Evolutionary conservation across 495 filamentous ascomycete species (phyloP), one percentile per base, ranked within the genome.

Genomic region (Cladorrhinum samala): DNA sequence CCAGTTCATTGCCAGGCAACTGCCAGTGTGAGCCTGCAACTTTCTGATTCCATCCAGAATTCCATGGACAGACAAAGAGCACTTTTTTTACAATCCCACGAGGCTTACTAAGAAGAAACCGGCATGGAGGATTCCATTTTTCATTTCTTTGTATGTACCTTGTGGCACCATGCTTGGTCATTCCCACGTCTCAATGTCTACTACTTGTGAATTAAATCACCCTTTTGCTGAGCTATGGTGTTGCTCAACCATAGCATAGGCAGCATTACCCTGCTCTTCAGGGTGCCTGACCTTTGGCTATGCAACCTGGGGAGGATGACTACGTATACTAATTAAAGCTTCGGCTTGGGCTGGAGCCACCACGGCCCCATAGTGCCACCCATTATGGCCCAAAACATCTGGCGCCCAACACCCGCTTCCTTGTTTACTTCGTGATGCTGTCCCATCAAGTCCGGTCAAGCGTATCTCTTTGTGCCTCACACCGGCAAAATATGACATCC

Each of bases 401-500:
- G 21, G 24, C 25, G 48, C 54, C 42, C 37, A 52, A 52, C 47
- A 36, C n/a, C 4, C 19, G 13, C 20, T 25, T 19, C 30, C 7
- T 46, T 16, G 45, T 14, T 38, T 49, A 16, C 2, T 33, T 33
- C 11, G 27, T 33, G 27, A 33, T 33, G 11, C 27, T 33, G 27
- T 33, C 27, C 27, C 27, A 33, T 5, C 5, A 11, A 33, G 17
- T 41, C 39, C 30, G 7, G n/a, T 41, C 39, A 41, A 41, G 17
- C 6, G n/a, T 17, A 33, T 17, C 13, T n/a, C n/a, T 41, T n/a
- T n/a, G 8, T 4, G n/a, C 9, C 18, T 49, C 36, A 84, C 51
- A 91, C 46, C n/a, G 87, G 89, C 56, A 94, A 68, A 33, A 95
- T 77, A 76, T 94, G 89, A 66, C 92, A 97, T 27, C 92, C 92